phyloP scores from a whole-genome alignment of 2,329 filamentous ascomycete genomes.

The Fusarium tupiense region DNA sequence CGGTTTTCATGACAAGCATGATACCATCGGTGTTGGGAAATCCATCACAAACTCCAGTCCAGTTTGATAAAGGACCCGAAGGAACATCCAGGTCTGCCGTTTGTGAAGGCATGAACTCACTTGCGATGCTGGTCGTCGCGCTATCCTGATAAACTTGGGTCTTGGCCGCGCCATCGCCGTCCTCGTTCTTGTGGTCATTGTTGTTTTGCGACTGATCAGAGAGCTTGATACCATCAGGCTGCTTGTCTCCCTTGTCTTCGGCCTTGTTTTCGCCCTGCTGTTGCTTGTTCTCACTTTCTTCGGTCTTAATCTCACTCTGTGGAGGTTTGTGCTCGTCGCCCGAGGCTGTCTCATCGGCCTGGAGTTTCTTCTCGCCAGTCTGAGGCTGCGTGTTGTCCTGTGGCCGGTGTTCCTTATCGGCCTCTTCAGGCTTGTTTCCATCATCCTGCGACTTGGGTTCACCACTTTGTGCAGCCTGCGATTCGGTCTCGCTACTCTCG shows the following conservation, averaged over 20 bases:
- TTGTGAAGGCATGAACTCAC: slow-evolving; percentile 7
- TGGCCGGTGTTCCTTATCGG: slow-evolving; percentile 9
- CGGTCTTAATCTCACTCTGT: not conserved
- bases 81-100: slow-evolving; percentile 19
- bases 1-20: slow-evolving; percentile 67
- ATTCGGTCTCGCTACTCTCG: not conserved
- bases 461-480: not conserved
- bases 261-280: not conserved
- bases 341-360: not conserved
- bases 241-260: slow-evolving; percentile 30
- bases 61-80: slow-evolving; percentile 20
- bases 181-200: slow-evolving; percentile 5
- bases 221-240: not conserved
- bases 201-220: slow-evolving; percentile 7
- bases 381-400: slow-evolving; percentile 1
- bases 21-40: slow-evolving; percentile 57
- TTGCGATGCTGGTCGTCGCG: not conserved
- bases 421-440: not conserved
- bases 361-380: not conserved
- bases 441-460: not conserved
- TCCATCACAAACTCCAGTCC: slow-evolving; percentile 47
- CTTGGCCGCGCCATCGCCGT: not conserved
- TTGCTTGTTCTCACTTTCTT: slow-evolving; percentile 8
- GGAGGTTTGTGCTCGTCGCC: not conserved
- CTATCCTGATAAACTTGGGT: not conserved